Evolutionary conservation across 176 grass and related monocot genomes (phyloP), one percentile per base, ranked within the genome.

Genomic region (Puccinellia tenuiflora): DNA sequence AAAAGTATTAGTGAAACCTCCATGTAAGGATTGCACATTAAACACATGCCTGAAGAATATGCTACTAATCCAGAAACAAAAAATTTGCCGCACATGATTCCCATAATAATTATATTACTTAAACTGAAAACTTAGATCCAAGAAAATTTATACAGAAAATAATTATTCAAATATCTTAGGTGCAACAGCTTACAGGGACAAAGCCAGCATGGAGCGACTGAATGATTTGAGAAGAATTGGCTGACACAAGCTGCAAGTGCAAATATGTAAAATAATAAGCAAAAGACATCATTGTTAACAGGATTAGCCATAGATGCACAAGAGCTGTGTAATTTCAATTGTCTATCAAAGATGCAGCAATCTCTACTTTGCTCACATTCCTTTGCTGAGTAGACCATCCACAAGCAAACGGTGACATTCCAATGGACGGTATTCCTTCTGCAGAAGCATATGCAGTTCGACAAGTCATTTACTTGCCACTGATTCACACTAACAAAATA

Each of bases 371-470:
- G 5, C 83, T 82, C 57, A 98, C 96, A 73, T 95, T 88, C 95
- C 92, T 93, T 90, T 81, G 84, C 20, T 40, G 48, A 68, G 96
- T 98, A 73, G 91, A 93, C 96, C 96, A 98, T 85, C 96, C 92
- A 87, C 92, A 98, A 84, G 96, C 89, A 88, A 98, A 98, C 74
- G 95, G 92, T 82, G 95, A 86, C 84, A 98, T 90, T 78, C 92
- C 92, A 91, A 98, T 90, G 79, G 92, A 92, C 33, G 95, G 95
- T 91, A 97, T 94, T 84, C 95, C 92, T 97, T 94, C 92, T 97
- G 82, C 88, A 86, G 78, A 60, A 87, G 47, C 57, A 79, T 54
- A 89, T 77, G 18, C 50, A 70, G 5, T 79, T 83, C 26, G 12
- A 47, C 43, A 48, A 66, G 43, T 33, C 37, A 66, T 30, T 55